Conservation (phyloP, 768 basidiomycete species). For the Russula foetens region DNA sequence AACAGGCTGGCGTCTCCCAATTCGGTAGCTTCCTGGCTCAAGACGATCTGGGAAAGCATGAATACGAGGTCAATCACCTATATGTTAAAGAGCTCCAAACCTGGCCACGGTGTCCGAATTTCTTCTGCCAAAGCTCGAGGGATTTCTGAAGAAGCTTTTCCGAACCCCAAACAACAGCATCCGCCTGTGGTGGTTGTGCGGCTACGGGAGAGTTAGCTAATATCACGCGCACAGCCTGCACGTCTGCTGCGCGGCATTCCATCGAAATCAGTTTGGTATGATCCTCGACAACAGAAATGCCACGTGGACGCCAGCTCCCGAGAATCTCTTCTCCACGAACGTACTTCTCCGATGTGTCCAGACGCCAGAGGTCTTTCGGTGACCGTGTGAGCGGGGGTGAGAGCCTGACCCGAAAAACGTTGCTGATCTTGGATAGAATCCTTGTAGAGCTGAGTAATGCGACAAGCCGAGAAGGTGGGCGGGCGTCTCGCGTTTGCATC, state of each 20-base stretch:
- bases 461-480: constrained; percentile 70
- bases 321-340: constrained; percentile 87
- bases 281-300: constrained; percentile 85
- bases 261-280: constrained; percentile 63
- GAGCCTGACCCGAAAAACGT: constrained; percentile 76
- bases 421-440: constrained; percentile 68
- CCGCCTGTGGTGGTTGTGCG: constrained; percentile 41
- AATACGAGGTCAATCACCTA: constrained; percentile 4
- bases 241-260: constrained; percentile 75
- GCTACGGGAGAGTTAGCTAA: constrained; percentile 43
- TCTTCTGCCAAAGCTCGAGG: constrained; percentile 76
- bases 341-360: constrained; percentile 93
- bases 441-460: constrained; percentile 73
- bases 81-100: constrained; percentile 33
- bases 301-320: constrained; percentile 78
- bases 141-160: constrained; percentile 59
- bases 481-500: constrained; percentile 78
- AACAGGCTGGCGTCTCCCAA: constrained; percentile 36
- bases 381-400: constrained; percentile 81
- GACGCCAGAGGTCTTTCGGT: constrained; percentile 83
- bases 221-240: constrained; percentile 80
- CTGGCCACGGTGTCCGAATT: constrained; percentile 67
- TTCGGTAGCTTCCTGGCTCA: constrained; percentile 64
- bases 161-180: constrained; percentile 55
- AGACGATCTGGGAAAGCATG: constrained; percentile 52